Conservation (phyloP, 192 early-diverging fungal species). For the Funneliformis geosporum region DNA sequence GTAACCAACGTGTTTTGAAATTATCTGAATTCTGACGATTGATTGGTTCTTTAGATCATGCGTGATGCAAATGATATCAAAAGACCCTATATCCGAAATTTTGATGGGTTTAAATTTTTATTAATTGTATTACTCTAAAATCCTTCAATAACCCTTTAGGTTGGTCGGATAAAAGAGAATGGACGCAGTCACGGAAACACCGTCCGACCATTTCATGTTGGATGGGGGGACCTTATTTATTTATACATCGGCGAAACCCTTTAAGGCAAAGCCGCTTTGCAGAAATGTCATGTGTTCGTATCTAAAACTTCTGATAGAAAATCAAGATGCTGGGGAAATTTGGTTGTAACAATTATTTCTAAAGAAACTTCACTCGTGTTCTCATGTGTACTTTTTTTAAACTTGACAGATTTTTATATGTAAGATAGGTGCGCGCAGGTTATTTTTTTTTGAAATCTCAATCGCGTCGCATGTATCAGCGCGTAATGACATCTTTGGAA, state of each 20-base stretch:
- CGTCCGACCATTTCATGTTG: background rate
- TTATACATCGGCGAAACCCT: background rate
- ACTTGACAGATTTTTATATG: background rate
- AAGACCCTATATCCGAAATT: too few species aligned
- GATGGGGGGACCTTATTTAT: too few species aligned
- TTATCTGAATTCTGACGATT: background rate
- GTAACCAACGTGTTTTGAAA: too few species aligned
- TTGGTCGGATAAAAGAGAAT: background rate
- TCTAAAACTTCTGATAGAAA: too few species aligned
- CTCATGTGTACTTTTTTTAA: background rate
- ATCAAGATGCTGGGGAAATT: too few species aligned
- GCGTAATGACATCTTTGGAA: too few species aligned
- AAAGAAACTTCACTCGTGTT: background rate
- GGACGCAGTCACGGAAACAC: background rate
- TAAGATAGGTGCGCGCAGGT: background rate
- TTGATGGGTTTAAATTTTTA: too few species aligned
- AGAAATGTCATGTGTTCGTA: background rate
- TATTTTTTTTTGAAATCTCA: background rate
- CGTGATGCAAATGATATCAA: too few species aligned
- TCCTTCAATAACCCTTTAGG: too few species aligned
- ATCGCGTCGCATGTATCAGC: background rate
- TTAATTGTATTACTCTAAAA: too few species aligned
- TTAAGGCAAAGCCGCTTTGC: background rate
- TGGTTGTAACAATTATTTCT: too few species aligned
- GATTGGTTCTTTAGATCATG: background rate